Percentiles rank a stretch among this genome's conserved stretches.
These are phyloP conservation scores for Stephania yunnanensis DNA, from an alignment of 164 flowering plant species.

Conservation along the genomic window DNA sequence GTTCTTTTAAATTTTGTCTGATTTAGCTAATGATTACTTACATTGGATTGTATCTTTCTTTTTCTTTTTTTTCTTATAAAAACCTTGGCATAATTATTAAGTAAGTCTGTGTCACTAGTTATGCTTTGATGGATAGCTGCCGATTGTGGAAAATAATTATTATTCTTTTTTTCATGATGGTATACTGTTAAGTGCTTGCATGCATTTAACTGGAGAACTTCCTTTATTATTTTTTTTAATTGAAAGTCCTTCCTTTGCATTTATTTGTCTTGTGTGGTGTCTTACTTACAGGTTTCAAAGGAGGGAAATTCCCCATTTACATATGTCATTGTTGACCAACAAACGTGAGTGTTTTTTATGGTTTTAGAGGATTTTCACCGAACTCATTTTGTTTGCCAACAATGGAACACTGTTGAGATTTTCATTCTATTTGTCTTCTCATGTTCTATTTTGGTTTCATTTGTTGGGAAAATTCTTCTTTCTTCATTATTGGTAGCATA, in stretches of 20 bases:
- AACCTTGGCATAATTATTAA: no score
- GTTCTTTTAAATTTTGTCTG: no score
- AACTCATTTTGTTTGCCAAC: background rate
- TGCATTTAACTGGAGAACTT: no score
- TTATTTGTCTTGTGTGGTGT: background rate
- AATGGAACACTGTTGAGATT: background rate
- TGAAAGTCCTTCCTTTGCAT: background rate
- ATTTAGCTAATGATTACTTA: no score
- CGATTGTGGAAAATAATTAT: no score
- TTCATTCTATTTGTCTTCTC: constrained; percentile 1
- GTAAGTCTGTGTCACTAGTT: no score
- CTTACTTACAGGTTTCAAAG: constrained; percentile 57
- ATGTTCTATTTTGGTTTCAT: background rate
- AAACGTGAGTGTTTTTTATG: constrained; percentile 52
- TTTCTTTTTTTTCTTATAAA: no score
- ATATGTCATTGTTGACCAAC: constrained; percentile 70
- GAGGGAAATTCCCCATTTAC: constrained; percentile 84
- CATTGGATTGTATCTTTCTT: no score
- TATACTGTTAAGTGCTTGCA: no score
- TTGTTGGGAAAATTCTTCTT: background rate
- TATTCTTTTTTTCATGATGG: no score
- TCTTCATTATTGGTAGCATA: background rate
- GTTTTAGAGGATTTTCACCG: background rate
- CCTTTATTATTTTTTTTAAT: no score
- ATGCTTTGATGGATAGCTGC: no score